Evolutionary conservation across 192 early-diverging fungal species (phyloP).

Genomic region (Dimargaris cristalligena): DNA sequence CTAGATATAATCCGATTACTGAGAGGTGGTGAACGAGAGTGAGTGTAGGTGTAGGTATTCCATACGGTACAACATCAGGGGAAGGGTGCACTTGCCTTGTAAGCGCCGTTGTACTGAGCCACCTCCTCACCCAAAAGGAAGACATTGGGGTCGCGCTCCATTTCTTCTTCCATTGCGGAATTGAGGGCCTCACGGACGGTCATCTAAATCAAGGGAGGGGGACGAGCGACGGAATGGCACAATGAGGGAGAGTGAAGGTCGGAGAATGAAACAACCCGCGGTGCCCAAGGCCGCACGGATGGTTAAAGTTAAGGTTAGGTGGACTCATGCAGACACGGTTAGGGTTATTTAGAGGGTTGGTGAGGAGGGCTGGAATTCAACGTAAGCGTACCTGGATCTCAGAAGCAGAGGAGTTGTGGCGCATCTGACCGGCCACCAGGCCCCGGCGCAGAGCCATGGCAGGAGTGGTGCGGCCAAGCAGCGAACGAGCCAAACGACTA

Average conservation of each 20-base stretch:
- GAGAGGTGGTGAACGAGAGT: background rate
- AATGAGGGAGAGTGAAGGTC: background rate
- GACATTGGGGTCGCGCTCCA: conserved; percentile 75
- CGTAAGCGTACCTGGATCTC: background rate
- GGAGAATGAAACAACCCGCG: background rate
- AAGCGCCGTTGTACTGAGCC: conserved; percentile 97
- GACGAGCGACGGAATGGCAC: background rate
- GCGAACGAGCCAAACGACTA: background rate
- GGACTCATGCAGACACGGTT: background rate
- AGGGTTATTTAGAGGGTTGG: background rate
- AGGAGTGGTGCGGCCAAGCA: background rate
- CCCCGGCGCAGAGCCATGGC: background rate
- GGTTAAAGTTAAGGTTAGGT: background rate
- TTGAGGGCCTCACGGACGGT: conserved; percentile 96
- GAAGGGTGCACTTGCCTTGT: conserved; percentile 56
- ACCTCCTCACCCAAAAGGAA: conserved; percentile 95
- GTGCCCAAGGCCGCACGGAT: background rate
- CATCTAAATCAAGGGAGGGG: conserved; percentile 38
- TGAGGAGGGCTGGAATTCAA: too few relatives aligned
- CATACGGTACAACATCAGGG: background rate
- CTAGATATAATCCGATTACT: background rate
- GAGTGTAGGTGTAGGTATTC: too few relatives aligned
- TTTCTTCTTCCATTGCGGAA: conserved; percentile 94
- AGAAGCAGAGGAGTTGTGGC: background rate
- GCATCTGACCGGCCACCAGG: background rate